Base-by-base conservation (phyloP, 331 rosid species). In the Arachis monticola region DNA sequence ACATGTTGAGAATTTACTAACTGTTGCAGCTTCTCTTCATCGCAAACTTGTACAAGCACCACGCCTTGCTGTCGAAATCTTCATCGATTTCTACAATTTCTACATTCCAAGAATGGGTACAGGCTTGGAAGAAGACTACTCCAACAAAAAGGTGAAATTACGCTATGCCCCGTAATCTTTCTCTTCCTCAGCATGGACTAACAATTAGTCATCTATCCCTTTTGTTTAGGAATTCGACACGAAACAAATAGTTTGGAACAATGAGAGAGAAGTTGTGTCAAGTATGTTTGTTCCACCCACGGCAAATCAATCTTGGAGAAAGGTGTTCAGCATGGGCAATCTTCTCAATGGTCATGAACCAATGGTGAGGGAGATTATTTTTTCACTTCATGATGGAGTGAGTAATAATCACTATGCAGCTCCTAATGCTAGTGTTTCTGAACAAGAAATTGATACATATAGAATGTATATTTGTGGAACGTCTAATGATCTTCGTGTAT, bases 261-360 rank as follows among this genome's bases (percentile, higher is more conserved):
- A 79, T 9, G 96, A 92, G 85, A 90, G 93, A 80, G 73, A 41
- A 13, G 79, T 74, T 2, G 83, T 92, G 64, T 88, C 96, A 22
- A 83, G 72, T 73, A 84, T 92, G 93, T 87, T 89, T 63, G 72
- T 77, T 11, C 74, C 82, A 66, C 93, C 97, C 30, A 79, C 85
- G 10, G 92, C 96, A 8, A 85, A 90, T 80, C 96, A 88, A 75
- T 88, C 92, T 8, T 86, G 96, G 97, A 87, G 97, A 76, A 90
- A 85, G 82, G 92, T 90, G 48, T 67, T 90, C 74, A 88, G 96
- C 87, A 79, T 92, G 93, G 97, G 96, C 38, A 92, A 92, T 84
- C 96, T 90, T 83, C 87, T 92, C 86, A 89, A 88, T 61, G 96
- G 96, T 60, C 93, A 88, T 35, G 93, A 92, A 80, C 88, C 97